Base-by-base conservation (phyloP, 257 asterid species). In the Solanum lycopersicoides region DNA sequence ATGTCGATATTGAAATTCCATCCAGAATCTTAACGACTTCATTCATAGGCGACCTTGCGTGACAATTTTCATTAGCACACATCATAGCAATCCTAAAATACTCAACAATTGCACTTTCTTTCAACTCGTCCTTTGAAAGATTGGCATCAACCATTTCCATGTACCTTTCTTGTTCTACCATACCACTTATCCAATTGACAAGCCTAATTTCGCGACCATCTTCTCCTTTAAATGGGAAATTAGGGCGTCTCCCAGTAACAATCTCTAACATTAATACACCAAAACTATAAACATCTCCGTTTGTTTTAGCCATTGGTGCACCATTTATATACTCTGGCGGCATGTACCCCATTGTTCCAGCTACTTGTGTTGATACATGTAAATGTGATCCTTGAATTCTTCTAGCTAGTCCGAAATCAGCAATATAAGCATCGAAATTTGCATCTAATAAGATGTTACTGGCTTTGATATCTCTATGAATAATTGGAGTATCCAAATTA, bases 261-360 rank as follows among this genome's bases (percentile, higher is more conserved):
- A 92, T 92, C 90, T 96, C 99, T 87, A 96, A 9, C 93, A 92
- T 90, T 9, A 96, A 86, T 12, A 96, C 95, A 3, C 99, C 99
- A 60, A 95, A 96, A 84, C 99, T 96, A 63, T 95, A 96, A 34
- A 96, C 96, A 35, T 95, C 99, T 0, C 98, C 99, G 82, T 39
- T 45, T 79, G 91, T 84, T 0, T 93, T 93, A 3, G 98, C 99
- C 89, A 35, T 89, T 6, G 93, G 86, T 59, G 97, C 92, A 2
- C 98, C 98, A 8, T 90, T 44, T 0, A 96, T 82, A 63, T 96
- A 95, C 88, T 96, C 99, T 10, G 99, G 98, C 2, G 99, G 99
- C 95, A 96, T 93, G 89, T 96, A 96, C 45, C 99, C 98, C 98
- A 96, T 93, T 7, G 99, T 96, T 28, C 99, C 99, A 0, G 98